Evolutionary conservation across 78 protist species (phyloP).

Genomic region (Emiliania huxleyi): DNA sequence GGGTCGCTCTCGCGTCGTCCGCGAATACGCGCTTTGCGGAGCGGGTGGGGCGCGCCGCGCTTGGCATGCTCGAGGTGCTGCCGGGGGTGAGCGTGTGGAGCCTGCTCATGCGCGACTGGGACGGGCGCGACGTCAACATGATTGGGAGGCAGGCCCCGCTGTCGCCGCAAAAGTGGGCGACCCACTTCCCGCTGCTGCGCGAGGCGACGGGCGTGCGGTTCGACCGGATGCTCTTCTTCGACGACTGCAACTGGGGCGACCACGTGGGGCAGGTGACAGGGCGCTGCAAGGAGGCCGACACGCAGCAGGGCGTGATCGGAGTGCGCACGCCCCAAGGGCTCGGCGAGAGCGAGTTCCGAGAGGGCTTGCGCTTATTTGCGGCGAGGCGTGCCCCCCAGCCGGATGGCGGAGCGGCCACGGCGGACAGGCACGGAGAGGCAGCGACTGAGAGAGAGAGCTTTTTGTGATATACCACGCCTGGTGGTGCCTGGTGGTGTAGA

Average conservation of each 20-base stretch:
- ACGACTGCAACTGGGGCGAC: constrained; percentile 45
- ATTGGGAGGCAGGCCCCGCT: neutral
- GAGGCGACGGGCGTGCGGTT: constrained; percentile 28
- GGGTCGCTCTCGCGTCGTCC: constrained; percentile 12
- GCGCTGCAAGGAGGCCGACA: neutral
- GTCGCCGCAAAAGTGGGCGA: neutral
- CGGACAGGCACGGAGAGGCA: too few species aligned
- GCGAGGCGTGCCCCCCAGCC: too few species aligned
- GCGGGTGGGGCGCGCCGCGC: neutral
- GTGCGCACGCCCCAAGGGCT: neutral
- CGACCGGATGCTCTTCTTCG: constrained; percentile 43
- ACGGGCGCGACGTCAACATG: neutral
- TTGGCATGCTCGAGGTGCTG: constrained; percentile 29
- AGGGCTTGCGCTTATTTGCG: too few species aligned
- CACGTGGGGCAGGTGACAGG: neutral
- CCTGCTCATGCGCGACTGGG: neutral
- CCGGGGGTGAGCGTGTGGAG: neutral
- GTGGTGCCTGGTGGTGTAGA: too few species aligned
- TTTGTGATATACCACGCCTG: too few species aligned
- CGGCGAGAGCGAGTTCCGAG: neutral
- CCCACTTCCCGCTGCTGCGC: constrained; percentile 35
- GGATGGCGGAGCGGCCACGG: too few species aligned
- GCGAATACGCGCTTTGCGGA: neutral
- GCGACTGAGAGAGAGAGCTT: too few species aligned
- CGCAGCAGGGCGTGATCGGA: neutral